A percentile compares a stretch with the other conserved stretches of the same genome.
Evolutionary conservation across 768 basidiomycete genomes (phyloP).

Genomic region (Dioszegia crocea): DNA sequence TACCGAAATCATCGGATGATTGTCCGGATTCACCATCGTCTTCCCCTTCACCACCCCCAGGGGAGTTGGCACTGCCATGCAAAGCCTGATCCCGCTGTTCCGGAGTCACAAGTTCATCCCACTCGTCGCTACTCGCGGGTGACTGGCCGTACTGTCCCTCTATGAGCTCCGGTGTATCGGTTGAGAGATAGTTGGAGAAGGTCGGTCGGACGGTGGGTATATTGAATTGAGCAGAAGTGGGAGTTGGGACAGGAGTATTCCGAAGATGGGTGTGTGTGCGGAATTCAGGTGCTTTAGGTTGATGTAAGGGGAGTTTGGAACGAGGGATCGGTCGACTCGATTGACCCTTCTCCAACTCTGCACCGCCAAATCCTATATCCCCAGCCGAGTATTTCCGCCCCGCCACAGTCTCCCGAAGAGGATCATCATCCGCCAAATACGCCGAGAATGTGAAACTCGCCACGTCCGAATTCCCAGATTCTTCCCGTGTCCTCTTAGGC

Average conservation of each 20-base stretch:
- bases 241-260: no score
- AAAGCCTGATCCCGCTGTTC: not conserved
- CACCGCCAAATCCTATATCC: not conserved
- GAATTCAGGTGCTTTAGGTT: no score
- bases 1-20: not conserved
- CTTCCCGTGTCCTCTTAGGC: not conserved
- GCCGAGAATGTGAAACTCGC: slow-evolving; percentile 8
- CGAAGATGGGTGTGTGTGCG: no score
- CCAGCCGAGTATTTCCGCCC: no score
- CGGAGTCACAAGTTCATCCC: not conserved
- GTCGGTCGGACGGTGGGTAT: no score
- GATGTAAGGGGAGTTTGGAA: not conserved
- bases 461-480: not conserved
- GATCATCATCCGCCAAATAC: slow-evolving; percentile 10
- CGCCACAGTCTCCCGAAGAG: not conserved
- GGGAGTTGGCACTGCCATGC: not conserved
- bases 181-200: no score
- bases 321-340: not conserved
- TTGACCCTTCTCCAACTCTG: not conserved
- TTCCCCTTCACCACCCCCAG: no score
- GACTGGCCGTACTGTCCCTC: no score
- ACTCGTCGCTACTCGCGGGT: not conserved
- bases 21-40: not conserved
- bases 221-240: no score
- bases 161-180: no score